Percentiles rank a stretch among this genome's conserved stretches.
Evolutionary conservation across 2,329 filamentous ascomycete species (phyloP).

Genomic region (Ascochyta rabiei): DNA sequence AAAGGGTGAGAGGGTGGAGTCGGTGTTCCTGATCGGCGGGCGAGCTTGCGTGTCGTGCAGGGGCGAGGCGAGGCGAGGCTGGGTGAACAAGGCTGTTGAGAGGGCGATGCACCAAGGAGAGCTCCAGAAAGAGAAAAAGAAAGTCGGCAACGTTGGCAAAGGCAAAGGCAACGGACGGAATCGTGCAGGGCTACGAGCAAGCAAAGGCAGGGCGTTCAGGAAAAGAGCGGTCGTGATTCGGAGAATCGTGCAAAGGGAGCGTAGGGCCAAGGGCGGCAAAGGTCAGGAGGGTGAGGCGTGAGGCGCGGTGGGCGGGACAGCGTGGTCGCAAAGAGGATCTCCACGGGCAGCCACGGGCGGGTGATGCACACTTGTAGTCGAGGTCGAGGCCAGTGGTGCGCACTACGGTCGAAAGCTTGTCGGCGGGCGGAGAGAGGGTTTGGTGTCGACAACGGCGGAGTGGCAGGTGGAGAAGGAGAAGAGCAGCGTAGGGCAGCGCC

Average conservation of each 20-base stretch:
- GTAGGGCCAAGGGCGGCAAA: slow-evolving; percentile 33
- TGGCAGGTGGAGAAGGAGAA: slow-evolving; percentile 14
- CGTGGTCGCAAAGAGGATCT: slow-evolving; percentile 8
- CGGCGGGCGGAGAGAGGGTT: slow-evolving; percentile 32
- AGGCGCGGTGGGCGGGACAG: not conserved
- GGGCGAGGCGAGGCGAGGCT: not conserved
- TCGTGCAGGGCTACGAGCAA: slow-evolving; percentile 20
- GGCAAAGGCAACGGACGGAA: slow-evolving; percentile 26
- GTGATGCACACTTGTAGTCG: slow-evolving; percentile 39
- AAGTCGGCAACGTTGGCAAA: slow-evolving; percentile 27
- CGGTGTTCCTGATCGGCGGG: slow-evolving; percentile 33
- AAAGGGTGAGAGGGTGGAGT: slow-evolving; percentile 16
- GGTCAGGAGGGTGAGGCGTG: slow-evolving; percentile 6
- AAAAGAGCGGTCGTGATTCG: slow-evolving; percentile 45
- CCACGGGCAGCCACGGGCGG: slow-evolving; percentile 42
- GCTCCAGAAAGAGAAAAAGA: slow-evolving; percentile 23
- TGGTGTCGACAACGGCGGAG: slow-evolving; percentile 13
- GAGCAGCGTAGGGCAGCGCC: not conserved
- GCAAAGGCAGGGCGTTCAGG: slow-evolving; percentile 22
- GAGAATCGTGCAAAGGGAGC: slow-evolving; percentile 46
- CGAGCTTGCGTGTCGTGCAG: slow-evolving; percentile 31
- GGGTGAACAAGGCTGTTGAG: not conserved
- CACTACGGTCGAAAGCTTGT: slow-evolving; percentile 47
- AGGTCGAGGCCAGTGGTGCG: slow-evolving; percentile 21
- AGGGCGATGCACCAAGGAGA: not conserved